Conservation (phyloP, 2,329 filamentous ascomycete species). For the Xylariaceae sp. region DNA sequence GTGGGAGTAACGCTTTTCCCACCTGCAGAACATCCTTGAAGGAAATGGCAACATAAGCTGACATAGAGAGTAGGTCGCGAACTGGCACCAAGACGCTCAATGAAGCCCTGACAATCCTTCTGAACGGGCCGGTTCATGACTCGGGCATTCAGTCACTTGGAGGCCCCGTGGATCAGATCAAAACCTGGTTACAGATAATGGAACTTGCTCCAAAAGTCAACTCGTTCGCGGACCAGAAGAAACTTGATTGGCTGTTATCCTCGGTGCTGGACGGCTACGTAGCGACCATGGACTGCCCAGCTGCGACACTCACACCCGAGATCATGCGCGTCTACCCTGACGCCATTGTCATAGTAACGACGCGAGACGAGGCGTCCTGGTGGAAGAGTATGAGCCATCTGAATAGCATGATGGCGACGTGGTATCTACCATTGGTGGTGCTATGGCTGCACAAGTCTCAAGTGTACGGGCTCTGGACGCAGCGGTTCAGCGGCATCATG, state of each 20-base stretch:
- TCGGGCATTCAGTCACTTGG: slow-evolving; percentile 45
- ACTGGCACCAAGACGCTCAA: slow-evolving; percentile 48
- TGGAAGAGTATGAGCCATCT: slow-evolving; percentile 45
- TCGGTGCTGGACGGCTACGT: slow-evolving; percentile 45
- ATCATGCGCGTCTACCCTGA: slow-evolving; percentile 56
- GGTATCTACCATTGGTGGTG: slow-evolving; percentile 43
- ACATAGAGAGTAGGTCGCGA: slow-evolving; percentile 39
- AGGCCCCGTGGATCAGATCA: slow-evolving; percentile 44
- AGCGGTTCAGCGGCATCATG: slow-evolving; percentile 40
- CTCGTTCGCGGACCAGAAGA: slow-evolving; percentile 41
- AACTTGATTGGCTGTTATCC: slow-evolving; percentile 44
- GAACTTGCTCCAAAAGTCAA: slow-evolving; percentile 39
- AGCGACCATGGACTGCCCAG: slow-evolving; percentile 51
- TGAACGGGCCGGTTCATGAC: slow-evolving; percentile 45
- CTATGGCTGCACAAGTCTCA: slow-evolving; percentile 43
- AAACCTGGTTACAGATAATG: slow-evolving; percentile 44
- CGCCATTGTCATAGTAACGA: slow-evolving; percentile 54
- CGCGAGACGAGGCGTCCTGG: slow-evolving; percentile 46
- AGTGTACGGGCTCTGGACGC: slow-evolving; percentile 41
- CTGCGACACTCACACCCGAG: slow-evolving; percentile 50
- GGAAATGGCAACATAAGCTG: slow-evolving; percentile 17
- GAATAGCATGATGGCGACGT: slow-evolving; percentile 43
- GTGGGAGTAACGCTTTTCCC: slow-evolving; percentile 13
- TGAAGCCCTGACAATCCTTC: slow-evolving; percentile 45
- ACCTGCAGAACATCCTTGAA: slow-evolving; percentile 1